A percentile compares a stretch with the other conserved stretches of the same genome.
These are phyloP conservation scores for Onygenales sp. DNA, from an alignment of 2,329 filamentous ascomycete species.

Conservation along the genomic window DNA sequence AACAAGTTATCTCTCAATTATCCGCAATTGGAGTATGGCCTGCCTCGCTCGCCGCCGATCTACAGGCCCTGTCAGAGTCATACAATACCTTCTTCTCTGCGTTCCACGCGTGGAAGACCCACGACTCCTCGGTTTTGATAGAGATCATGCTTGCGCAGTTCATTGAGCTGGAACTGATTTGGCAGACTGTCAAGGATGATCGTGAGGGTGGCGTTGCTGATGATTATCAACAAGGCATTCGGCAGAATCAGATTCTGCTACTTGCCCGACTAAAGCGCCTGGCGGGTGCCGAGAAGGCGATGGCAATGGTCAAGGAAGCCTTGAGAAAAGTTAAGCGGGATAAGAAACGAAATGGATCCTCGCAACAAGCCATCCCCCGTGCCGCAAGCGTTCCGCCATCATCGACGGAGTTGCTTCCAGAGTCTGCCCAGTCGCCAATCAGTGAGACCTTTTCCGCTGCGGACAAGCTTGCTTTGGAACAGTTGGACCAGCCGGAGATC, in stretches of 20 bases:
- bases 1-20: slow-evolving; percentile 42
- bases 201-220: slow-evolving; percentile 51
- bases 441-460: slow-evolving; percentile 31
- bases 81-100: slow-evolving; percentile 53
- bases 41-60: slow-evolving; percentile 36
- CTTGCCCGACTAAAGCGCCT: slow-evolving; percentile 54
- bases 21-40: slow-evolving; percentile 32
- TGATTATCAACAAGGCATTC: slow-evolving; percentile 56
- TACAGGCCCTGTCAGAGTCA: slow-evolving; percentile 43
- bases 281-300: slow-evolving; percentile 51
- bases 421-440: slow-evolving; percentile 30
- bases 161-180: slow-evolving; percentile 56
- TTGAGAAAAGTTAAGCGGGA: slow-evolving; percentile 50
- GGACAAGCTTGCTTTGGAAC: slow-evolving; percentile 21
- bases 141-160: slow-evolving; percentile 60
- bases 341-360: slow-evolving; percentile 40
- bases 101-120: slow-evolving; percentile 56
- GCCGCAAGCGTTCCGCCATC: slow-evolving; percentile 35
- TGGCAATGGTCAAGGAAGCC: slow-evolving; percentile 50
- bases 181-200: slow-evolving; percentile 58
- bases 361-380: slow-evolving; percentile 49
- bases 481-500: slow-evolving; percentile 24
- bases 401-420: slow-evolving; percentile 24
- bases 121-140: slow-evolving; percentile 53
- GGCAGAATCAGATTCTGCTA: slow-evolving; percentile 55